Conservation (phyloP, 768 basidiomycete species). For the Chalciporus chontae region DNA sequence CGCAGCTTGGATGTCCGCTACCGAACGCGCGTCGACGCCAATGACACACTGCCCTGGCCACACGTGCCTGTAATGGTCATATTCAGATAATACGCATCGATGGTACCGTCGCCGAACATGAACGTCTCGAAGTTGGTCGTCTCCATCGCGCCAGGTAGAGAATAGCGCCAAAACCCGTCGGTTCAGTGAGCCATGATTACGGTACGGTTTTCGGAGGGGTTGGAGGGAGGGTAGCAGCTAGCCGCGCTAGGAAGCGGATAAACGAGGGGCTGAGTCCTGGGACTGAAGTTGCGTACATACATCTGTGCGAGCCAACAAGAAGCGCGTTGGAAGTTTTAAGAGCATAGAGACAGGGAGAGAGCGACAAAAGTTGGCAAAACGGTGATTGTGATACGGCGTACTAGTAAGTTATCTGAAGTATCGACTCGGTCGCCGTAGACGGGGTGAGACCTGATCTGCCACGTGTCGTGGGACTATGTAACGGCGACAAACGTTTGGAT, state of each 20-base stretch:
- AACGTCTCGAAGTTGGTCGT: constrained; percentile 31
- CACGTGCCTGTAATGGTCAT: constrained; percentile 23
- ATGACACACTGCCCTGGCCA: constrained; percentile 15
- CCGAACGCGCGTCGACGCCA: constrained; percentile 19
- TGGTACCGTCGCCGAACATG: constrained; percentile 42
- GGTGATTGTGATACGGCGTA: too few species aligned
- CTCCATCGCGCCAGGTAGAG: constrained; percentile 40
- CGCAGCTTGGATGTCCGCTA: constrained; percentile 18
- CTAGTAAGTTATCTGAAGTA: too few species aligned
- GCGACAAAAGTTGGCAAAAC: too few species aligned
- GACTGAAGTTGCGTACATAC: constrained; percentile 29
- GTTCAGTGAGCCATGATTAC: constrained; percentile 24
- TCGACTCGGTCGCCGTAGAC: too few species aligned
- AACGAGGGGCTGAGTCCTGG: constrained; percentile 39
- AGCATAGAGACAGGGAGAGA: too few species aligned
- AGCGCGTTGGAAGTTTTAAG: too few species aligned
- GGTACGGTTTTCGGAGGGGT: constrained; percentile 38
- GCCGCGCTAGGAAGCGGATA: constrained; percentile 39
- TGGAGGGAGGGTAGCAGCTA: constrained; percentile 37
- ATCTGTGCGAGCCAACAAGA: too few species aligned
- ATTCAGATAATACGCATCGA: constrained; percentile 37
- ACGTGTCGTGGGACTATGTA: too few species aligned
- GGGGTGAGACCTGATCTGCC: too few species aligned
- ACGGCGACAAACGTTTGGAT: too few species aligned
- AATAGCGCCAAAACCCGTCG: constrained; percentile 40